Evolutionary conservation across 2,329 filamentous ascomycete species (phyloP).

Genomic region (Rhynchosporium graminicola): DNA sequence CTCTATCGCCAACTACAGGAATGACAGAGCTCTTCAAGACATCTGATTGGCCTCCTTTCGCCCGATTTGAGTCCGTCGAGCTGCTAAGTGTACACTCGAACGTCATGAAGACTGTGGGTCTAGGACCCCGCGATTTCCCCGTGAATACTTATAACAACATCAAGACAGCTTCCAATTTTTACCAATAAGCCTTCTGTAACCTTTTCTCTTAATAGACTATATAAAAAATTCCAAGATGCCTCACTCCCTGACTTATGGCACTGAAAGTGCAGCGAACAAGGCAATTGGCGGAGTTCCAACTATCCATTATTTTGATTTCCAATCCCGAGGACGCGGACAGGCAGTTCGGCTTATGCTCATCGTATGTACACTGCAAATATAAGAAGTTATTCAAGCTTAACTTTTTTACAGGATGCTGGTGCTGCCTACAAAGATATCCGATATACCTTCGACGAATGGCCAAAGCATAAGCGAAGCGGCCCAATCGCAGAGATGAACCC

Average conservation of each 20-base stretch:
- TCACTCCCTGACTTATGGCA: constrained; percentile 27
- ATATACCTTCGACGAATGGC: constrained; percentile 39
- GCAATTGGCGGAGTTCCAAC: constrained; percentile 41
- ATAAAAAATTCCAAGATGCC: constrained; percentile 12
- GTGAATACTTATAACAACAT: neutral
- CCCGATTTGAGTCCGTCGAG: constrained; percentile 2
- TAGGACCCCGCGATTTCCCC: constrained; percentile 5
- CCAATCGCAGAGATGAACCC: constrained; percentile 35
- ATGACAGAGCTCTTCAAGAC: neutral
- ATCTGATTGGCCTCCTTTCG: constrained; percentile 1
- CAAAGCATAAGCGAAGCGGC: constrained; percentile 33
- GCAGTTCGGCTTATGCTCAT: constrained; percentile 37
- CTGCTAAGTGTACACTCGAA: neutral
- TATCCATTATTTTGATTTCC: constrained; percentile 40
- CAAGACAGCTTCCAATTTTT: neutral
- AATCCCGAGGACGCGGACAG: constrained; percentile 39
- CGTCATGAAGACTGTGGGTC: neutral
- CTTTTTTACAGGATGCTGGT: constrained; percentile 32
- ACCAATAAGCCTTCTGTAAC: neutral
- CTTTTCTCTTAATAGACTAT: neutral
- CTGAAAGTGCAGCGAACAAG: constrained; percentile 35
- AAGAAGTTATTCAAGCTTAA: neutral
- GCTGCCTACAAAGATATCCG: constrained; percentile 40
- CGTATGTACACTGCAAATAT: constrained; percentile 3
- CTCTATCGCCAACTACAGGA: constrained; percentile 1